Base-by-base conservation (phyloP, 345 rosid species). In the Eucalyptus pauciflora region DNA sequence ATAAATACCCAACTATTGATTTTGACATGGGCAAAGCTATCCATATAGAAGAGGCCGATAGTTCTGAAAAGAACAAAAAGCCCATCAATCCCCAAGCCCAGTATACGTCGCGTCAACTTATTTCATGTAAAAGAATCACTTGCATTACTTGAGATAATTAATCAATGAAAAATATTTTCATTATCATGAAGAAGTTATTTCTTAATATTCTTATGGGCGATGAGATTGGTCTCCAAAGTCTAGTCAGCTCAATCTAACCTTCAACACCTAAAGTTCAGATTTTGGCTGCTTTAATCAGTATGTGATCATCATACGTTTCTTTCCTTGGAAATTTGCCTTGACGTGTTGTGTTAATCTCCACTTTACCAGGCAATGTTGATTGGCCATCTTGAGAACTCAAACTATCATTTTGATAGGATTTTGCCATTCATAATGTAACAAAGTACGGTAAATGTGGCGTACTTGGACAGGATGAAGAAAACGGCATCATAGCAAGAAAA, bases 111-210 rank as follows among this genome's bases (percentile, higher is more conserved):
- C 10, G 27, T 20, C 25, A 22, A 4, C 24, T 76, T 76, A 11
- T 0, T n/a, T n/a, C 62, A 56, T 24, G 29, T 5, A 56, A 24
- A 56, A 56, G 2, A 3, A 62, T 13, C 33, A 7, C 31, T 62
- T 62, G 1, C 17, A 15, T 7, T 16, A 8, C 37, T 64, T n/a
- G 41, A 64, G n/a, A 64, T 64, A 64, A 64, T 4, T 64, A n/a
- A 4, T n/a, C 10, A 29, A 64, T 4, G 5, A 64, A 27, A 64
- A 64, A n/a, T 33, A 33, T 33, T 33, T 33, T 33, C 2, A 2
- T 0, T 64, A n/a, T n/a, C 5, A 1, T n/a, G 2, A n/a, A 64
- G 4, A 14, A 64, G n/a, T n/a, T n/a, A 64, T 64, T 8, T 15
- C 37, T 64, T n/a, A 13, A 64, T 14, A 27, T n/a, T 56, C 1